These are phyloP conservation scores for Citrus maxima DNA, from an alignment of 345 rosid species.

Conservation along the genomic window DNA sequence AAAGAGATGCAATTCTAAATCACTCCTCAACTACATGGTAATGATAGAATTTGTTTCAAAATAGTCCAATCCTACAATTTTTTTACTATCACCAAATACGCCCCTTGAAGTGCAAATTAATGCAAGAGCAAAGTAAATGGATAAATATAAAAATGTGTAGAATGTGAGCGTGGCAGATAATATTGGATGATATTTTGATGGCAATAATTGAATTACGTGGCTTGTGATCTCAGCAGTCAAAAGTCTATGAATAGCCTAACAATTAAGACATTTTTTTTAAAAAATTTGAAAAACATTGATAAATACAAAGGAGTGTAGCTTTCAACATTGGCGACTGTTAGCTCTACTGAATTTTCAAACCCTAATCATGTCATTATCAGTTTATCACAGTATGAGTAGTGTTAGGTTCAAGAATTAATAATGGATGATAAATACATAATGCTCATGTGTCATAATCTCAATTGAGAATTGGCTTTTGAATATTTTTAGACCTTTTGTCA, in stretches of 20 bases:
- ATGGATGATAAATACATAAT: background rate
- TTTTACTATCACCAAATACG: too few relatives aligned
- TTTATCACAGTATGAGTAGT: background rate
- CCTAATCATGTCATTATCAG: background rate
- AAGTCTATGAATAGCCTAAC: background rate
- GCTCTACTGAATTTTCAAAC: background rate
- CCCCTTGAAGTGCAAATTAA: too few relatives aligned
- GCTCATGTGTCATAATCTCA: background rate
- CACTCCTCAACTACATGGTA: too few relatives aligned
- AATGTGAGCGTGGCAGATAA: background rate
- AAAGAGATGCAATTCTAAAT: too few relatives aligned
- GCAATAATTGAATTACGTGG: background rate
- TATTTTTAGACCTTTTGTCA: too few relatives aligned
- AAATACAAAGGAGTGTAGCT: background rate
- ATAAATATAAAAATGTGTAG: background rate
- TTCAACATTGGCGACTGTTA: constrained; percentile 4
- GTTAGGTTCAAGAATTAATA: background rate
- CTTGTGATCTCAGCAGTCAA: background rate
- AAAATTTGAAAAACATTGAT: background rate
- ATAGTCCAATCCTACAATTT: too few relatives aligned
- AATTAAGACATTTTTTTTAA: background rate
- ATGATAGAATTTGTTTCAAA: too few relatives aligned
- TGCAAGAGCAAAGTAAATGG: background rate
- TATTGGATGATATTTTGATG: background rate
- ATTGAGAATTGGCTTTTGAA: background rate